Conservation (phyloP, 164 flowering plant genomes). For the Sextonia rubra region DNA sequence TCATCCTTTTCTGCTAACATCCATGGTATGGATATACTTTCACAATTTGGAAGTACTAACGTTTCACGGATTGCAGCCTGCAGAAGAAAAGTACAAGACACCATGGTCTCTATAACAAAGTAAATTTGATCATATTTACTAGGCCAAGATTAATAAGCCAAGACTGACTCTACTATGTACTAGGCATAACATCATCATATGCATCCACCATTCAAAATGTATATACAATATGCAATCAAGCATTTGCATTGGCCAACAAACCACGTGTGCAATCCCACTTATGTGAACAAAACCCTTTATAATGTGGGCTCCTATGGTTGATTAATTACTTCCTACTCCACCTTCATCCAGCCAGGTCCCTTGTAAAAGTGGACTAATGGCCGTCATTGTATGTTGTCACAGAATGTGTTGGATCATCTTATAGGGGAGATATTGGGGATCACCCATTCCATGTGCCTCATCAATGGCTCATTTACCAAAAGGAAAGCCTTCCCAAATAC, state of each 20-base stretch:
- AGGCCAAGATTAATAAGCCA: neutral
- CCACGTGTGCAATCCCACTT: too few species aligned
- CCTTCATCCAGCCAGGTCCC: too few species aligned
- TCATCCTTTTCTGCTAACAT: constrained; percentile 94
- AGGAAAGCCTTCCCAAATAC: neutral
- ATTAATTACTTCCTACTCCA: too few species aligned
- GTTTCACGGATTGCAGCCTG: constrained; percentile 85
- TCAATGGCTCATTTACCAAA: neutral
- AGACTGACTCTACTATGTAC: too few species aligned
- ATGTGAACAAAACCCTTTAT: too few species aligned
- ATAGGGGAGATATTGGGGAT: neutral
- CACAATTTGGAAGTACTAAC: constrained; percentile 88
- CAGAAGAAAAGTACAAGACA: constrained; percentile 14
- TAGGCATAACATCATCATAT: too few species aligned
- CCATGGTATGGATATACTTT: constrained; percentile 70
- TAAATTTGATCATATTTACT: neutral
- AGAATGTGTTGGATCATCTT: neutral
- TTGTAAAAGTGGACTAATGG: neutral
- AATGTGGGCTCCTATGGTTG: too few species aligned
- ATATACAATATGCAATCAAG: too few species aligned
- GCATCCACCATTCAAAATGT: too few species aligned
- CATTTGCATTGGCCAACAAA: too few species aligned
- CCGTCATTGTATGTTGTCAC: neutral
- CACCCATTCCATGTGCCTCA: neutral
- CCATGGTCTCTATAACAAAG: neutral